These are phyloP conservation scores for Monosporascus sp. DNA, from an alignment of 2,329 filamentous ascomycete genomes.

Conservation along the genomic window DNA sequence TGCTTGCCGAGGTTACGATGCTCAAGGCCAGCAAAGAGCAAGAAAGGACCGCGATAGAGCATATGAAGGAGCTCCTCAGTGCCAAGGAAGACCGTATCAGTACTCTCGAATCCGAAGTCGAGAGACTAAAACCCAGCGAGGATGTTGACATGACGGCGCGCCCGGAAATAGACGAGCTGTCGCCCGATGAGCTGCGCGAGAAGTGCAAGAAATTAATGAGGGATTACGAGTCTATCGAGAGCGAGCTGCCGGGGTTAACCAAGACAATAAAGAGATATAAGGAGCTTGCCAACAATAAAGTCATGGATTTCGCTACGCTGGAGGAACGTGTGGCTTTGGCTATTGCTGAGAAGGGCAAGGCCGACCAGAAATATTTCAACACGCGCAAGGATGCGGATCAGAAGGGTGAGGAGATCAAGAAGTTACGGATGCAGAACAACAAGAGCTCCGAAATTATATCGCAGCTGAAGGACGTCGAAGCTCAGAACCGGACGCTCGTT, in stretches of 20 bases:
- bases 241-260: conserved; percentile 84
- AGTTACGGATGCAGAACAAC: conserved; percentile 73
- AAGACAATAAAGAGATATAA: conserved; percentile 87
- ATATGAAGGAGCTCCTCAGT: conserved; percentile 73
- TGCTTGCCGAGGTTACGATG: conserved; percentile 74
- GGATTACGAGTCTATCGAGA: conserved; percentile 78
- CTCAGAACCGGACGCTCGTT: conserved; percentile 67
- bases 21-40: conserved; percentile 76
- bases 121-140: conserved; percentile 55
- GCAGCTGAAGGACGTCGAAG: conserved; percentile 86
- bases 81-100: conserved; percentile 76
- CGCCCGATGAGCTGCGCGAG: conserved; percentile 64
- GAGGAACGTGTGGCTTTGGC: conserved; percentile 74
- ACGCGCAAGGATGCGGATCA: conserved; percentile 92
- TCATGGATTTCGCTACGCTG: conserved; percentile 66
- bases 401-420: conserved; percentile 72
- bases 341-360: conserved; percentile 86
- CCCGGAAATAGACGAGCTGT: conserved; percentile 51
- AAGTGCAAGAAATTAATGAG: conserved; percentile 71
- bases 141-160: conserved; percentile 40
- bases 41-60: conserved; percentile 61
- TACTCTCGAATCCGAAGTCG: conserved; percentile 76
- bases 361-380: conserved; percentile 96
- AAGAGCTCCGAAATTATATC: conserved; percentile 93
- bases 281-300: conserved; percentile 77